These are phyloP conservation scores for Arachis stenosperma DNA, from an alignment of 306 rosid genomes.

Conservation along the genomic window DNA sequence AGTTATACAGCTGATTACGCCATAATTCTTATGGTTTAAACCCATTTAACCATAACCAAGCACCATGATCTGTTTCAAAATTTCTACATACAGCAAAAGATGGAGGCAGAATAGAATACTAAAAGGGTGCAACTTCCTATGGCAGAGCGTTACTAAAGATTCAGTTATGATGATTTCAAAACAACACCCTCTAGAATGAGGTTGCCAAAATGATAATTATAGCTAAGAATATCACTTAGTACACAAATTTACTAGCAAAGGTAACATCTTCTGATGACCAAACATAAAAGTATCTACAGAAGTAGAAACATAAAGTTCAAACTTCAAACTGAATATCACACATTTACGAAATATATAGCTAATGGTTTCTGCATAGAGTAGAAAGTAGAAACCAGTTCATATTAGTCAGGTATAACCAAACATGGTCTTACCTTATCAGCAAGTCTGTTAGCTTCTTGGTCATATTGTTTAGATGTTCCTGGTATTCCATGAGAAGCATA, in stretches of 20 bases:
- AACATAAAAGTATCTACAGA: background rate
- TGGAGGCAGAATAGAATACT: constrained; percentile 15
- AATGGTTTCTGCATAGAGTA: background rate
- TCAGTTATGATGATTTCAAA: background rate
- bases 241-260: constrained; percentile 2
- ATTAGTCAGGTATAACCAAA: background rate
- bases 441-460: constrained; percentile 38
- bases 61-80: background rate
- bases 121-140: background rate
- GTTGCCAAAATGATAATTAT: constrained; percentile 11
- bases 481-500: constrained; percentile 47
- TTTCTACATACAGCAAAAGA: constrained; percentile 31
- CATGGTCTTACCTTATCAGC: constrained; percentile 43
- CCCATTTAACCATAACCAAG: too few species aligned
- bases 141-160: background rate
- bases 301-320: constrained; percentile 11
- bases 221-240: background rate
- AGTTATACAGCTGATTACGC: too few species aligned
- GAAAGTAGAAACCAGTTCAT: constrained; percentile 14
- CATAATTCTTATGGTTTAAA: too few species aligned
- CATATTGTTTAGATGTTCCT: constrained; percentile 43
- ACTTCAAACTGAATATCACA: constrained; percentile 15
- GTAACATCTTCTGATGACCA: background rate
- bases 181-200: background rate
- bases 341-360: background rate